phyloP scores from a whole-genome alignment of 306 rosid species.

The Luffa acutangula region DNA sequence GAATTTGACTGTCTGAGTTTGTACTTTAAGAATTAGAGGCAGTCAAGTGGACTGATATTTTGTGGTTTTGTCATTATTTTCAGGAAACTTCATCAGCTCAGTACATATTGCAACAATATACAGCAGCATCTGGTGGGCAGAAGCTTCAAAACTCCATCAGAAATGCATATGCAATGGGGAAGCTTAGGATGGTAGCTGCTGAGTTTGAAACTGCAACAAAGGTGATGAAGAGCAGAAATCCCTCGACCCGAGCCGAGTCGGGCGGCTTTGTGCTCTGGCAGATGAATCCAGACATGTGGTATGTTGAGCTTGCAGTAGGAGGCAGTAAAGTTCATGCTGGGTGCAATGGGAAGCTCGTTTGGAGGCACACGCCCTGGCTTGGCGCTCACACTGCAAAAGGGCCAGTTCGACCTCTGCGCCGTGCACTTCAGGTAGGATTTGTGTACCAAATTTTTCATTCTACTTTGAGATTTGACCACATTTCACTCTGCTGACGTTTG shows the following conservation, averaged over 20 bases:
- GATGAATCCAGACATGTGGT: conserved; percentile 99
- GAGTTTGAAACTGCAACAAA: conserved; percentile 89
- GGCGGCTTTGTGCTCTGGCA: conserved; percentile 99
- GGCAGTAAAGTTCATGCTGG: conserved; percentile 97
- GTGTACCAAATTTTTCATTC: neutral
- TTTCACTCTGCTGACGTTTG: neutral
- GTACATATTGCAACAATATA: conserved; percentile 94
- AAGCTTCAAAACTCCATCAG: conserved; percentile 69
- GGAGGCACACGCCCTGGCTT: conserved; percentile 99
- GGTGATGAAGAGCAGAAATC: conserved; percentile 62
- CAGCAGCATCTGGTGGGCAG: conserved; percentile 91
- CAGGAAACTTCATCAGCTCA: conserved; percentile 99
- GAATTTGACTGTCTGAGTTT: conserved; percentile 1
- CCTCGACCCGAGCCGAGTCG: conserved; percentile 70
- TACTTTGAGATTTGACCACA: neutral
- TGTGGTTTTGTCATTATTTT: neutral
- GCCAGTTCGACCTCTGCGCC: conserved; percentile 91
- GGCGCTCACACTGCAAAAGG: conserved; percentile 98
- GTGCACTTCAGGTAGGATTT: conserved; percentile 78
- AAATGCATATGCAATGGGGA: conserved; percentile 97
- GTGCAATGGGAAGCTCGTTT: conserved; percentile 88
- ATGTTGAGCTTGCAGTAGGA: conserved; percentile 94
- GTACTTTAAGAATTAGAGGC: neutral
- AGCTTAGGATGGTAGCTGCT: conserved; percentile 88
- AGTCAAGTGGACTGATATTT: neutral